Percentiles rank a stretch among this genome's conserved stretches.
These are phyloP conservation scores for Solanum chmielewskii DNA, from an alignment of 257 asterid species.

Conservation along the genomic window DNA sequence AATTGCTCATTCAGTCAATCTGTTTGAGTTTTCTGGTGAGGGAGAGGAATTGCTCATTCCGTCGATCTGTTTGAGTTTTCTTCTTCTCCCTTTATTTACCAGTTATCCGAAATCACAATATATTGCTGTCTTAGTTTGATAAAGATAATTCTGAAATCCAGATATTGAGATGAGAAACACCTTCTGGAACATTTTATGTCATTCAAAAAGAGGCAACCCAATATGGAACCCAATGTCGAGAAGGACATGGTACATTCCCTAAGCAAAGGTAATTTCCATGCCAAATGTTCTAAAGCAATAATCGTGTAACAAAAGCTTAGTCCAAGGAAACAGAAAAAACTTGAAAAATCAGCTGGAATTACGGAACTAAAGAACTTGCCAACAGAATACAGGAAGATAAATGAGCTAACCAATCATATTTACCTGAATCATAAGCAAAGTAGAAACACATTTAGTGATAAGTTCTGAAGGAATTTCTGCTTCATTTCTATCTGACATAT, in stretches of 20 bases:
- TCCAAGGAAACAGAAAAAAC: neutral
- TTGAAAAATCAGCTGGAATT: neutral
- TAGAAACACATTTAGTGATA: conserved; percentile 68
- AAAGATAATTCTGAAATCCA: neutral
- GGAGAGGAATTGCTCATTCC: neutral
- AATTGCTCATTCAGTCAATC: neutral
- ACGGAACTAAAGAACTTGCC: neutral
- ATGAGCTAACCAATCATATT: neutral
- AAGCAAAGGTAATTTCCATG: neutral
- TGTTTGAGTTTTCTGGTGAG: neutral
- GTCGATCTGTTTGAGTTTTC: neutral
- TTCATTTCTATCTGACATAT: conserved; percentile 32
- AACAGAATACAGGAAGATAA: neutral
- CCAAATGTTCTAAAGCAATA: neutral
- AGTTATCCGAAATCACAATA: neutral
- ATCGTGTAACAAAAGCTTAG: neutral
- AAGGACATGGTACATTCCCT: neutral
- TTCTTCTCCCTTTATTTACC: neutral
- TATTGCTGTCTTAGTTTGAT: neutral
- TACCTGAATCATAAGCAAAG: conserved; percentile 83
- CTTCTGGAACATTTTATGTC: neutral
- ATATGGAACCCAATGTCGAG: neutral
- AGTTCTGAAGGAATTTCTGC: conserved; percentile 64
- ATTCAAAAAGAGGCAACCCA: neutral
- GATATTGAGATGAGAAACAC: neutral